phyloP scores from a whole-genome alignment of 73 alveolate genomes.

The Paramecium pentaurelia region DNA sequence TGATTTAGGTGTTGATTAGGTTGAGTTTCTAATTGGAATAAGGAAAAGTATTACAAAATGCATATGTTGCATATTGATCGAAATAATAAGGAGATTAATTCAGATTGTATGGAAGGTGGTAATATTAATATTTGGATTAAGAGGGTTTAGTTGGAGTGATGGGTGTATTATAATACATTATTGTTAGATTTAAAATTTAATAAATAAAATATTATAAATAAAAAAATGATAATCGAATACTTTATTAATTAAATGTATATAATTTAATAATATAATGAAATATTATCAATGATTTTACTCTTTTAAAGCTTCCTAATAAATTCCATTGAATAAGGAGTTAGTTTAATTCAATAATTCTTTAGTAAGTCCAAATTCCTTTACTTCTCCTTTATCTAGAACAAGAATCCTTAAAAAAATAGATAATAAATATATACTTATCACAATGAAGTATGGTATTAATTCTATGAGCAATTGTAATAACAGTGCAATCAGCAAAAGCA shows the following conservation, averaged over 20 bases:
- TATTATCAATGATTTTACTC: neutral
- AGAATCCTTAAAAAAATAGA: conserved; percentile 10
- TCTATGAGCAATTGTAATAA: conserved; percentile 82
- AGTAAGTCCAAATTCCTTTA: neutral
- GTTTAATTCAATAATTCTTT: neutral
- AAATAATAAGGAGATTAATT: neutral
- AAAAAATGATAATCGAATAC: neutral
- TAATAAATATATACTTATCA: conserved; percentile 28
- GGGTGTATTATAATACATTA: neutral
- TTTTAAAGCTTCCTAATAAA: no score
- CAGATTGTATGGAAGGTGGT: neutral
- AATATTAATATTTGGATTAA: neutral
- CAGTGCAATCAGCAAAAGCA: conserved; percentile 66
- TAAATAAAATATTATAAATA: neutral
- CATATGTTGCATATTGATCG: neutral
- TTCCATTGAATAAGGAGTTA: neutral
- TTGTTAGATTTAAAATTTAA: neutral
- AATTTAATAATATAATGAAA: no score
- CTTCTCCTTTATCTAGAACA: conserved; percentile 63
- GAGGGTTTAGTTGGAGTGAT: neutral
- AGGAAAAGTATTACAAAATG: neutral
- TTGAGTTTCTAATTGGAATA: neutral
- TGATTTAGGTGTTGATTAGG: neutral
- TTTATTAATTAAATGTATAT: no score
- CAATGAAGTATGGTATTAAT: conserved; percentile 69